phyloP scores from a whole-genome alignment of 805 yeast genomes.

The Cyberlindnera nakhonratchasimensis region DNA sequence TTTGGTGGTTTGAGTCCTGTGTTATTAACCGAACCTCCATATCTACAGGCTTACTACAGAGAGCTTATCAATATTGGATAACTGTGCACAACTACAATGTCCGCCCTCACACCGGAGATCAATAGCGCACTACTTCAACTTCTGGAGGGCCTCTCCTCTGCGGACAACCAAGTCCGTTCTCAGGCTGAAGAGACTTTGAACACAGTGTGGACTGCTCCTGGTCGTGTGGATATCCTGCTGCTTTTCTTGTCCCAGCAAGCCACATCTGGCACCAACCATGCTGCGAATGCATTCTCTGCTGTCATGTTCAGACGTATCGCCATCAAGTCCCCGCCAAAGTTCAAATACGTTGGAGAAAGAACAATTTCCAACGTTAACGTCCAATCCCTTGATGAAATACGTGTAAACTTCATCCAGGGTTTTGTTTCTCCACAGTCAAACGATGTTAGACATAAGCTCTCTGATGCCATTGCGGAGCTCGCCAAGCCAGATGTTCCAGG shows the following conservation, averaged over 20 bases:
- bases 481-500: slow-evolving; percentile 63
- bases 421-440: slow-evolving; percentile 66
- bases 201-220: slow-evolving; percentile 68
- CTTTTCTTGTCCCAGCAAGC: slow-evolving; percentile 82
- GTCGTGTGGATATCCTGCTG: slow-evolving; percentile 65
- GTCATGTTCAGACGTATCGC: slow-evolving; percentile 88
- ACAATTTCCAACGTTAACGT: slow-evolving; percentile 68
- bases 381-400: slow-evolving; percentile 57
- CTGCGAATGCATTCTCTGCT: slow-evolving; percentile 70
- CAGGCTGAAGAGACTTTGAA: slow-evolving; percentile 74
- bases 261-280: slow-evolving; percentile 54
- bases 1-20: background rate
- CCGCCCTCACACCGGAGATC: slow-evolving; percentile 58
- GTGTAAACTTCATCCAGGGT: slow-evolving; percentile 66
- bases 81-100: slow-evolving; percentile 26
- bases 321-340: slow-evolving; percentile 67
- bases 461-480: slow-evolving; percentile 92
- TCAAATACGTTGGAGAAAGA: slow-evolving; percentile 65
- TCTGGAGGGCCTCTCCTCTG: slow-evolving; percentile 66
- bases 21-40: background rate
- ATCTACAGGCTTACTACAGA: background rate
- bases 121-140: slow-evolving; percentile 52
- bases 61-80: background rate
- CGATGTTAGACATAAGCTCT: slow-evolving; percentile 81
- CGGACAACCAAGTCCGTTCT: slow-evolving; percentile 72